A percentile compares a stretch with the other conserved stretches of the same genome.
Conservation (phyloP, 805 yeast species). For the Pichia kluyveri region DNA sequence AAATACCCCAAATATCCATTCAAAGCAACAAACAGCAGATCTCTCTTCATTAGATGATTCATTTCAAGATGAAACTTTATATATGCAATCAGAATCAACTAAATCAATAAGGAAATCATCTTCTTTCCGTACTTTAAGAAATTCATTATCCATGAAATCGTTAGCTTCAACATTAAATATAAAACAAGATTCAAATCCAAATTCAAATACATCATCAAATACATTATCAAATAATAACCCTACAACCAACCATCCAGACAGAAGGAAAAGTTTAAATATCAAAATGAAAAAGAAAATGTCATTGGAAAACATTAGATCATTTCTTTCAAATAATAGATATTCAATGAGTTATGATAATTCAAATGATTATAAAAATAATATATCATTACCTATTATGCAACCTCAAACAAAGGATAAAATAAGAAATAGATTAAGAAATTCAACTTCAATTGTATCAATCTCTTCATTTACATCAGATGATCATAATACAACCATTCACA, state of each 20-base stretch:
- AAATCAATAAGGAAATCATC: conserved; percentile 1
- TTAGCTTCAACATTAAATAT: not conserved
- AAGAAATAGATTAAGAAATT: conserved; percentile 41
- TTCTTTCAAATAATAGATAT: conserved; percentile 1
- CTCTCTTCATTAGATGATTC: too few species aligned
- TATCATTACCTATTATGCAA: conserved; percentile 53
- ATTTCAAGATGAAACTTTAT: too few species aligned
- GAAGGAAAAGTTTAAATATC: not conserved
- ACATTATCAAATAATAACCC: not conserved
- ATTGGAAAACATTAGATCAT: conserved; percentile 20
- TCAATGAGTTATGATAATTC: conserved; percentile 13
- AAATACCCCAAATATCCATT: too few species aligned
- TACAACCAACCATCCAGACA: not conserved
- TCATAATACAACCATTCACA: not conserved
- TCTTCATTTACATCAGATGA: conserved; percentile 19
- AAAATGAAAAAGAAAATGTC: conserved; percentile 8
- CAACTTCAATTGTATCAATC: conserved; percentile 39
- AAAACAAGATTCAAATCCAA: not conserved
- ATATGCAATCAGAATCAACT: not conserved
- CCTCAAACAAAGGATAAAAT: conserved; percentile 47
- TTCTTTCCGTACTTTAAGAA: conserved; percentile 2
- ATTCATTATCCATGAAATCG: conserved; percentile 7
- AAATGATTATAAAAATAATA: conserved; percentile 25
- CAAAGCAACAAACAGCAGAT: too few species aligned
- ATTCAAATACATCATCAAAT: too few species aligned